Evolutionary conservation across 164 flowering plant species (phyloP), one percentile per base, ranked within the genome.

Genomic region (Dillenia suffruticosa): DNA sequence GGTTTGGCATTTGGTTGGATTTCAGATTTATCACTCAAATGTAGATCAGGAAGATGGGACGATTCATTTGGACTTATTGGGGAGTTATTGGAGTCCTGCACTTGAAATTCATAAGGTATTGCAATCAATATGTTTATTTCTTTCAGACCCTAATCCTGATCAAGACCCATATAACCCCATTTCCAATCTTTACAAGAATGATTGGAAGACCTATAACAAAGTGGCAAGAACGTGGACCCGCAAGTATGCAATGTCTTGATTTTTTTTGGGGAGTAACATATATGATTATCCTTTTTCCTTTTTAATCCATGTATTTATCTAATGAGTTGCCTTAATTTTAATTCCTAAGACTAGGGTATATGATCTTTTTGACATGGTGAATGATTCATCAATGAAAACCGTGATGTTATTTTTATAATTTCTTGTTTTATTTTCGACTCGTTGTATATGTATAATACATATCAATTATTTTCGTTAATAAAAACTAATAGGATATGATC

Each of bases 21-120:
- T 56, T 57, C 63, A 74, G 74, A 61, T 74, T n/a, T 74, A 16
- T 40, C 77, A 70, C 61, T 74, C 77, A 64, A 74, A 63, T 49
- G 48, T 67, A 1, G 68, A 48, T 12, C 7, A 4, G 7, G 44
- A 48, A 10, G 64, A 56, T 46, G 75, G 72, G n/a, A 68, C 46
- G 9, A 65, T 75, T 19, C 47, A 68, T n/a, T 12, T 75, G 1
- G 70, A 64, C 72, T 68, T 68, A 46, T 50, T 68, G 19, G 43
- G 53, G 8, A 12, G 50, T 3, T 17, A 56, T 5, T 75, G 75
- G 70, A 48, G 49, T 10, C 65, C 72, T 1, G 64, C 57, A 11
- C 22, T 64, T 12, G 46, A 63, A 11, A 58, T 66, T 12, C 48
- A 47, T 7, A 54, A 54, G 13, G 0, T 68, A 54, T 32, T 74